phyloP scores from a whole-genome alignment of 345 rosid species.

The Erysimum cheiranthoides region DNA sequence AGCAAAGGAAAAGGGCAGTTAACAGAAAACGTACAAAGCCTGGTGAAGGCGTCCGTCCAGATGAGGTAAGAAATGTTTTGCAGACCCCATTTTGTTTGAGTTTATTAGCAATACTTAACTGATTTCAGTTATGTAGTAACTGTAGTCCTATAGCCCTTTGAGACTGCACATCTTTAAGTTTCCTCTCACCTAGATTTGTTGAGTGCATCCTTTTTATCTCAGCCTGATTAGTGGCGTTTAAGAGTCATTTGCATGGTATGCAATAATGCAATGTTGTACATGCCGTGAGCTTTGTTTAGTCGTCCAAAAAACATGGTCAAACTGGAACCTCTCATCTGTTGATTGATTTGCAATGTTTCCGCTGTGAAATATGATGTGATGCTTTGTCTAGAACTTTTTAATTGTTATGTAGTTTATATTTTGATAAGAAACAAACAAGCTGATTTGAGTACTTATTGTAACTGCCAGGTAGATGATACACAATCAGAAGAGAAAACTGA shows the following conservation, averaged over 20 bases:
- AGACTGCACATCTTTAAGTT: constrained; percentile 5
- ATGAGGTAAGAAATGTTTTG: constrained; percentile 61
- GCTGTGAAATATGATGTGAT: constrained; percentile 2
- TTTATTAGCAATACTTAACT: constrained; percentile 14
- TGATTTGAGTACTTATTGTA: constrained; percentile 19
- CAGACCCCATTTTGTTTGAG: background rate
- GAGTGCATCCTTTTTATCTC: background rate
- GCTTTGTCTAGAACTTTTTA: constrained; percentile 6
- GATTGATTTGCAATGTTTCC: constrained; percentile 16
- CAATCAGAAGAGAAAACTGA: constrained; percentile 75
- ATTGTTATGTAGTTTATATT: constrained; percentile 19
- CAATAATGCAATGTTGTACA: background rate
- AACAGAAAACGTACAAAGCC: constrained; percentile 58
- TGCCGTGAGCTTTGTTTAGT: background rate
- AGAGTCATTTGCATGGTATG: constrained; percentile 8
- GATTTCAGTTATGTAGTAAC: background rate
- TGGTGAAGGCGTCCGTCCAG: constrained; percentile 64
- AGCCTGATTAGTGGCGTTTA: constrained; percentile 2
- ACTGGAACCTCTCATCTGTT: background rate
- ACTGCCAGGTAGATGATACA: constrained; percentile 60
- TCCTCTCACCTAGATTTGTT: background rate
- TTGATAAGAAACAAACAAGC: background rate
- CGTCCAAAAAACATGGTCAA: background rate
- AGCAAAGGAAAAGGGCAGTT: constrained; percentile 60
- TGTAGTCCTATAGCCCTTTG: background rate